These are phyloP conservation scores for Lachnellula subtilissima DNA, from an alignment of 2,329 filamentous ascomycete genomes.

Conservation along the genomic window DNA sequence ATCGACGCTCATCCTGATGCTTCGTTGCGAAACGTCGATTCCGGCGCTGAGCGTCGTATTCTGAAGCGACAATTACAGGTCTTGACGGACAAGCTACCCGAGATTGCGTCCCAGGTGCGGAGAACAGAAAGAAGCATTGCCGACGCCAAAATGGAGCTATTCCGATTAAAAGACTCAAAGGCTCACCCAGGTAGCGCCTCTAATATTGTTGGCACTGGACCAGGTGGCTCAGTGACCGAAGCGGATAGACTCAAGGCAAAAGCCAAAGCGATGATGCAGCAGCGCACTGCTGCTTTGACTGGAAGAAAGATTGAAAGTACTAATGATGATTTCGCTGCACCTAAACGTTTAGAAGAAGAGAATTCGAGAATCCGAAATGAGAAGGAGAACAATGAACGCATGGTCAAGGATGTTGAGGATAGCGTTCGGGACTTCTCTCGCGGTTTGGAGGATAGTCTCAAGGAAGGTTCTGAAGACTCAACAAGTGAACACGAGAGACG, in stretches of 20 bases:
- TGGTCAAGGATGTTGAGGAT: constrained; percentile 96
- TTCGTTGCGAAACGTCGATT: constrained; percentile 64
- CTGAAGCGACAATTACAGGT: constrained; percentile 86
- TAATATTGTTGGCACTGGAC: constrained; percentile 85
- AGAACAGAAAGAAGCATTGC: constrained; percentile 88
- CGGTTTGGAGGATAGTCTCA: constrained; percentile 80
- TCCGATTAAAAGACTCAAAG: constrained; percentile 90
- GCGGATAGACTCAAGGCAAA: constrained; percentile 90
- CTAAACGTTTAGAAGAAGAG: constrained; percentile 85
- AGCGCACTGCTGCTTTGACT: constrained; percentile 85
- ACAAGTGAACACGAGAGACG: constrained; percentile 84
- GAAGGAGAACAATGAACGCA: constrained; percentile 88
- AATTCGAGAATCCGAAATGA: constrained; percentile 75
- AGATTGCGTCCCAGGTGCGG: constrained; percentile 86
- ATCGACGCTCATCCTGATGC: constrained; percentile 88
- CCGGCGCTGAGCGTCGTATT: constrained; percentile 79
- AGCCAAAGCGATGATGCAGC: constrained; percentile 98
- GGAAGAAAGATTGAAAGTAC: constrained; percentile 69
- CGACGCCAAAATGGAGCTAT: constrained; percentile 85
- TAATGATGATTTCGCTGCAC: constrained; percentile 71
- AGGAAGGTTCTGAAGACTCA: constrained; percentile 70
- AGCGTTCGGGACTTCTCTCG: constrained; percentile 85
- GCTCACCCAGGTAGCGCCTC: constrained; percentile 77
- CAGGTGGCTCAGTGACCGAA: constrained; percentile 85
- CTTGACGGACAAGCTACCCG: constrained; percentile 82